phyloP scores from a whole-genome alignment of 179 eudicot species.

The Drosera spatulata region DNA sequence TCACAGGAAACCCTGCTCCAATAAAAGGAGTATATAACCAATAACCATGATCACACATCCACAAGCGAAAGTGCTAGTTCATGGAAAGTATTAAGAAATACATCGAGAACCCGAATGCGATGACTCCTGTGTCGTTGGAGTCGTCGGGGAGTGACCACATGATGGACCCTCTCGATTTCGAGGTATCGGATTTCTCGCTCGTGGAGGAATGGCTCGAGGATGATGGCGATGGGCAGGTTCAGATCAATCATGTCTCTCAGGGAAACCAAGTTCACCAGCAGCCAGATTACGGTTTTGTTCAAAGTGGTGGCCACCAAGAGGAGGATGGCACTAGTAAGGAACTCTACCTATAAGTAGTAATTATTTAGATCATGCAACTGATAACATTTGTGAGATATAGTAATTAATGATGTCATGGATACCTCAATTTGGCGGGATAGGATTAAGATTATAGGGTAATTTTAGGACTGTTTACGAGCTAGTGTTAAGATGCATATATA shows the following conservation, averaged over 20 bases:
- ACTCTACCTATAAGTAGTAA: background rate
- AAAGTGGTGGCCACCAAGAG: conserved; percentile 13
- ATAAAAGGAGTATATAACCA: background rate
- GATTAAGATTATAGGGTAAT: too few species aligned
- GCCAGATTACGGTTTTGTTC: conserved; percentile 7
- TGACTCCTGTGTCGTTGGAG: conserved; percentile 17
- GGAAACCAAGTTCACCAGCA: conserved; percentile 6
- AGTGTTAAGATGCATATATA: too few species aligned
- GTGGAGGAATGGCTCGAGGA: conserved; percentile 15
- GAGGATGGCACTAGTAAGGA: conserved; percentile 10
- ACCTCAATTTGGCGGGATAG: too few species aligned
- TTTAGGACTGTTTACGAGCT: too few species aligned
- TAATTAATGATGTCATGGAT: background rate
- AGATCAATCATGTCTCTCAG: conserved; percentile 7
- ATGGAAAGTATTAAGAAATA: conserved; percentile 3
- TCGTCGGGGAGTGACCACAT: conserved; percentile 28
- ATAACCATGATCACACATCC: background rate
- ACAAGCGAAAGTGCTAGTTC: background rate
- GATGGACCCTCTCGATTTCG: conserved; percentile 21
- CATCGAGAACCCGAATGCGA: conserved; percentile 5
- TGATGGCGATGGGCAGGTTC: conserved; percentile 11
- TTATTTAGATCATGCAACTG: background rate
- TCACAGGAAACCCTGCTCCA: conserved; percentile 19
- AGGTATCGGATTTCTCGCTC: conserved; percentile 22
- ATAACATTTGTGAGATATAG: background rate